Evolutionary conservation across 2,329 filamentous ascomycete species (phyloP).

Genomic region (Colletotrichum acutatum): DNA sequence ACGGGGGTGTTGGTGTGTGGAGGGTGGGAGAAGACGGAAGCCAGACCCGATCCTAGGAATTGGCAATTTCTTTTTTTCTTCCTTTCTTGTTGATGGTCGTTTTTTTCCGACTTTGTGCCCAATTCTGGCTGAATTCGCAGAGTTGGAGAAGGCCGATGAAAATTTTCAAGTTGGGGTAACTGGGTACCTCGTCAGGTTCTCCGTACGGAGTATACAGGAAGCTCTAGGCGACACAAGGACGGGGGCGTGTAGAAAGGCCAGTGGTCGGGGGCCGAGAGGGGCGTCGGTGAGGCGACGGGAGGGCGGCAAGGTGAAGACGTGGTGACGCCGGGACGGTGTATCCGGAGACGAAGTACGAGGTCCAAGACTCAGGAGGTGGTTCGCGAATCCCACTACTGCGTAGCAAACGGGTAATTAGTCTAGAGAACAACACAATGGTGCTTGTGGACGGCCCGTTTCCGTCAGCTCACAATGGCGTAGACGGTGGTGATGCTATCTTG

Average conservation of each 20-base stretch:
- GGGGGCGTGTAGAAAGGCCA: not conserved
- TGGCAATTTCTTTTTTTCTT: conserved; percentile 33
- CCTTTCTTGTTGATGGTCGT: conserved; percentile 14
- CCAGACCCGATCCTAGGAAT: conserved; percentile 34
- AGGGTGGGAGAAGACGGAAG: conserved; percentile 35
- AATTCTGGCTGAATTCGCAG: conserved; percentile 9
- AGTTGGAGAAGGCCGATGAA: conserved; percentile 13
- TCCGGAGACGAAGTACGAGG: not conserved
- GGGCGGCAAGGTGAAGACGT: conserved; percentile 1
- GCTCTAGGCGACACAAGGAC: not conserved
- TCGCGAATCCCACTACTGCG: conserved; percentile 3
- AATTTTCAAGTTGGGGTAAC: conserved; percentile 12
- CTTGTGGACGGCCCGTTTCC: conserved; percentile 16
- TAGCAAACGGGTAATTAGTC: conserved; percentile 5
- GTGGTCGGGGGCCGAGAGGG: not conserved
- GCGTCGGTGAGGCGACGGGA: conserved; percentile 28
- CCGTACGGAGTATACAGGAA: not conserved
- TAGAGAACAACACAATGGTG: not conserved
- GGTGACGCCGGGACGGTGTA: conserved; percentile 18
- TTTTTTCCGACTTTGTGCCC: conserved; percentile 13
- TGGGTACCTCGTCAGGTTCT: not conserved
- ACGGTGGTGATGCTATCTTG: not conserved
- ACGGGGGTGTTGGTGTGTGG: conserved; percentile 18
- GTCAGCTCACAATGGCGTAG: conserved; percentile 27
- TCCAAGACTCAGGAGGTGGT: not conserved